Evolutionary conservation across 495 filamentous ascomycete species (phyloP).

Genomic region (Hypoxylon subgilvum): DNA sequence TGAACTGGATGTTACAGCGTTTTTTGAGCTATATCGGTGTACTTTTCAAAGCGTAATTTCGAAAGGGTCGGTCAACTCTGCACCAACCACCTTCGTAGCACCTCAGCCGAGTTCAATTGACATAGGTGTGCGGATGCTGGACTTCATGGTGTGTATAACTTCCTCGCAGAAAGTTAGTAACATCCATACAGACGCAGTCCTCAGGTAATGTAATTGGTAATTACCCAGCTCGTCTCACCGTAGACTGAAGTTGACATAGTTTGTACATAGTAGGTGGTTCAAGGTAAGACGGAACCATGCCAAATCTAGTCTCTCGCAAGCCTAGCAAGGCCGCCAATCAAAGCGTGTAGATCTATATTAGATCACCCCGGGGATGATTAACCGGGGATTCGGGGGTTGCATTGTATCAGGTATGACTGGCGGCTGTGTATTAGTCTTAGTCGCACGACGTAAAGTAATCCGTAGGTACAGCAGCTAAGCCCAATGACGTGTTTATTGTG

Average conservation of each 20-base stretch:
- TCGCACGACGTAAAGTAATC: constrained; percentile 9
- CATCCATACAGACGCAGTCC: too few species aligned
- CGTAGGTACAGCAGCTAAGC: background rate
- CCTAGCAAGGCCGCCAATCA: constrained; percentile 19
- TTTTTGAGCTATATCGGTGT: background rate
- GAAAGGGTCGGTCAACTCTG: background rate
- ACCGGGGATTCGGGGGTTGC: constrained; percentile 32
- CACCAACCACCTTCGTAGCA: too few species aligned
- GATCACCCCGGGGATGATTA: constrained; percentile 9
- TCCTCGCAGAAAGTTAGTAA: too few species aligned
- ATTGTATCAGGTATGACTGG: constrained; percentile 35
- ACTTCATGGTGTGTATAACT: too few species aligned
- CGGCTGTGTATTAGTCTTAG: constrained; percentile 9
- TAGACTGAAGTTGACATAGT: constrained; percentile 7
- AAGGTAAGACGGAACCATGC: constrained; percentile 19
- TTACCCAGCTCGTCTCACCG: background rate
- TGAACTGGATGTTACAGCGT: too few species aligned
- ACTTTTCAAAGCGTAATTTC: background rate
- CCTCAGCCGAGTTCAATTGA: too few species aligned
- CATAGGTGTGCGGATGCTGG: too few species aligned
- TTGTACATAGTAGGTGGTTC: too few species aligned
- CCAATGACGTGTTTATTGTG: constrained; percentile 16
- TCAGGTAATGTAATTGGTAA: too few species aligned
- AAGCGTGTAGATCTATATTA: background rate
- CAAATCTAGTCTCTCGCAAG: constrained; percentile 1